Conservation (phyloP, 208 protist species). For the Crithidia fasciculata region DNA sequence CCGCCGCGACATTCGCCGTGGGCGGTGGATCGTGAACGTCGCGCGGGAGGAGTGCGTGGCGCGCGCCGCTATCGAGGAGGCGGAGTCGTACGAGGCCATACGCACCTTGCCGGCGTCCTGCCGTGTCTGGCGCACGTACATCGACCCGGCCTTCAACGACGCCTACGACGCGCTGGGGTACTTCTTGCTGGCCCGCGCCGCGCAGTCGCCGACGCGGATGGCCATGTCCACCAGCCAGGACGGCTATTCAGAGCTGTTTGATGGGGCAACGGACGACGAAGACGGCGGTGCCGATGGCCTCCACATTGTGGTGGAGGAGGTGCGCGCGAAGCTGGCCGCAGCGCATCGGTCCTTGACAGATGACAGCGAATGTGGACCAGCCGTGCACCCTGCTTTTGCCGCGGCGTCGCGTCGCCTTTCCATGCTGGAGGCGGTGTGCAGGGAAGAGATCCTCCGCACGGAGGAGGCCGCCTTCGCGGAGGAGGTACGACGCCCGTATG, state of each 20-base stretch:
- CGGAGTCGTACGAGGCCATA: constrained; percentile 46
- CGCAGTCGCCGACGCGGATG: neutral
- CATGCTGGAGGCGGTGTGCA: constrained; percentile 42
- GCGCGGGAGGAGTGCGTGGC: constrained; percentile 55
- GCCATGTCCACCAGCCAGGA: neutral
- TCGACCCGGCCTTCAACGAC: neutral
- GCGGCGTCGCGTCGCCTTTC: constrained; percentile 4
- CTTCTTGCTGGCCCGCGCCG: neutral
- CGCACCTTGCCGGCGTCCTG: constrained; percentile 35
- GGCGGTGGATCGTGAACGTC: constrained; percentile 31
- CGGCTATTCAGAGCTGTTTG: neutral
- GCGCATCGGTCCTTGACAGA: too few relatives aligned
- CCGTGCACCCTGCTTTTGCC: constrained; percentile 11
- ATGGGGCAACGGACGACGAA: neutral
- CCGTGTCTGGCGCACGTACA: constrained; percentile 16
- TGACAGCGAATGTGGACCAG: too few relatives aligned
- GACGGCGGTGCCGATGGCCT: neutral
- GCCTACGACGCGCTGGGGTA: constrained; percentile 4
- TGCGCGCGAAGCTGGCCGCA: neutral
- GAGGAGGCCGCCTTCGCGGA: constrained; percentile 23
- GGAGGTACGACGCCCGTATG: neutral
- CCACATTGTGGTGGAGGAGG: neutral
- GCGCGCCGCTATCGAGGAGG: constrained; percentile 51
- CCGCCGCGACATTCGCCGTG: constrained; percentile 27
- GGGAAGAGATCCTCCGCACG: constrained; percentile 35